Conservation (phyloP, 2,329 filamentous ascomycete species). For the Calonectria montana region DNA sequence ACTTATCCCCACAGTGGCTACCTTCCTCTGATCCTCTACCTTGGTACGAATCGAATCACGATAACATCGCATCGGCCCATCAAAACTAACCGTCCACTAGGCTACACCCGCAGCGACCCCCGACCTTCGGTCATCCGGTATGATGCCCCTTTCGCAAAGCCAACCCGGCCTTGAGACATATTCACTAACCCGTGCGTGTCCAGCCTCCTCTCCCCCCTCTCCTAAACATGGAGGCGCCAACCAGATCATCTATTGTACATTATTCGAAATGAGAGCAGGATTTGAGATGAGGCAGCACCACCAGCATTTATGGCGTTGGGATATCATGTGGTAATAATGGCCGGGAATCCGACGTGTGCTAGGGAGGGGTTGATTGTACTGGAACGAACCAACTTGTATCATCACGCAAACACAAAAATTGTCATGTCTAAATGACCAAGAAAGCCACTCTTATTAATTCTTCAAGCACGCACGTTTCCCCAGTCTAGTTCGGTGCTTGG, state of each 20-base stretch:
- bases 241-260: slow-evolving; percentile 37
- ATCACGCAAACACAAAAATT: slow-evolving; percentile 31
- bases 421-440: slow-evolving; percentile 28
- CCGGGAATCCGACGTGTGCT: slow-evolving; percentile 31
- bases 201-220: slow-evolving; percentile 74
- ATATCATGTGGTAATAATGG: slow-evolving; percentile 33
- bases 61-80: slow-evolving; percentile 9
- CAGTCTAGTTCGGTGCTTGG: not conserved
- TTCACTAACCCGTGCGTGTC: not conserved
- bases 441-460: slow-evolving; percentile 41
- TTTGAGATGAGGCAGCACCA: slow-evolving; percentile 23
- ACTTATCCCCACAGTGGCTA: slow-evolving; percentile 78
- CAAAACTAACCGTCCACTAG: slow-evolving; percentile 58
- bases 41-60: slow-evolving; percentile 70
- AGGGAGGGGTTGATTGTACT: slow-evolving; percentile 36
- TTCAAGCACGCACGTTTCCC: not conserved
- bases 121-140: slow-evolving; percentile 78
- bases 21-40: slow-evolving; percentile 94
- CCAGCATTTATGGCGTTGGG: slow-evolving; percentile 43
- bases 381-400: slow-evolving; percentile 40
- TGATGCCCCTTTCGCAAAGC: slow-evolving; percentile 27
- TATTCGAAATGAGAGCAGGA: slow-evolving; percentile 30
- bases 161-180: not conserved
- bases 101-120: slow-evolving; percentile 94
- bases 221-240: slow-evolving; percentile 52